These are phyloP conservation scores for Aphanomyces invadans DNA, from an alignment of 352 stramenopile genomes.

Conservation along the genomic window DNA sequence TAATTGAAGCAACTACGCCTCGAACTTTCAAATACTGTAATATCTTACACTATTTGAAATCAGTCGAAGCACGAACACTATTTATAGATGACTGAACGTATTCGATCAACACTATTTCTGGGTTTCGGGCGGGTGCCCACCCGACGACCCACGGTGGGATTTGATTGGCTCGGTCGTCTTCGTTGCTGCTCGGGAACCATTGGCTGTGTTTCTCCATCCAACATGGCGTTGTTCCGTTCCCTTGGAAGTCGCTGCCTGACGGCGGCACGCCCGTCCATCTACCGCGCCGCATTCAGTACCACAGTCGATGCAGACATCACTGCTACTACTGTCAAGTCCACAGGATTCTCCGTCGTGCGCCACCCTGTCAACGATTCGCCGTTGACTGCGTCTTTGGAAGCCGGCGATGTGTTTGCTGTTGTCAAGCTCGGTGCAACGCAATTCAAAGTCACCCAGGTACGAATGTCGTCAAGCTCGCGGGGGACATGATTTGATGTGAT, in stretches of 20 bases:
- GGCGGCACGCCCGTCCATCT: neutral
- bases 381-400: conserved; percentile 35
- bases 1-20: too few relatives aligned
- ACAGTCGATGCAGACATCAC: conserved; percentile 17
- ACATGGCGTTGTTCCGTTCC: conserved; percentile 24
- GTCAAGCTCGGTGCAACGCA: conserved; percentile 78
- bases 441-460: conserved; percentile 79
- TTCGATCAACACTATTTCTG: too few relatives aligned
- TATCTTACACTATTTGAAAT: too few relatives aligned
- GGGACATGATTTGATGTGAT: neutral
- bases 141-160: too few relatives aligned
- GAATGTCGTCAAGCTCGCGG: neutral
- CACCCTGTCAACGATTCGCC: conserved; percentile 61
- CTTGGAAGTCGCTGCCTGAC: conserved; percentile 8
- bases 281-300: conserved; percentile 11
- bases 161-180: neutral
- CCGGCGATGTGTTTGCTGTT: conserved; percentile 72
- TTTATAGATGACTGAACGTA: too few relatives aligned
- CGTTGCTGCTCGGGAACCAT: neutral
- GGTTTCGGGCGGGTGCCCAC: too few relatives aligned
- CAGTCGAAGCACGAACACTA: too few relatives aligned
- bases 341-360: conserved; percentile 64
- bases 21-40: too few relatives aligned
- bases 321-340: conserved; percentile 13
- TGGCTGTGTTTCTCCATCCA: conserved; percentile 8